Conservation (phyloP, 2,329 filamentous ascomycete species). For the Diaporthe sp. region DNA sequence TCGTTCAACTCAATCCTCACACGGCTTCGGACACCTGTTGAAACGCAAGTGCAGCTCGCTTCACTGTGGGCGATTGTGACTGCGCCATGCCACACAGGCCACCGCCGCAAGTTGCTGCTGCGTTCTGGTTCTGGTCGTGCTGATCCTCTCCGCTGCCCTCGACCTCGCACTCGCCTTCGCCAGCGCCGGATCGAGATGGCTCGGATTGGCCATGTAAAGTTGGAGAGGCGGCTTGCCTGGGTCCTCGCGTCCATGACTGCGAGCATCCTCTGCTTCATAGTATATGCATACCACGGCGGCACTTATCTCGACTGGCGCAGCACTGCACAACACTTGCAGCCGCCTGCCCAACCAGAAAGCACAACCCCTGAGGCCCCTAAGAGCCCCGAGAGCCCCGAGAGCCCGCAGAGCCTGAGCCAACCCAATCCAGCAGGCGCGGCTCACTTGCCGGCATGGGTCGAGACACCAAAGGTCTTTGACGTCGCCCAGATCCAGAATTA, state of each 20-base stretch:
- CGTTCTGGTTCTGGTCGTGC: background rate
- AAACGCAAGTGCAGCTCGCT: background rate
- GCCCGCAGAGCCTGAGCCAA: background rate
- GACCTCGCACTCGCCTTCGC: background rate
- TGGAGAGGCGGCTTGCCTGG: slow-evolving; percentile 28
- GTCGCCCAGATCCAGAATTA: background rate
- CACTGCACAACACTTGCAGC: background rate
- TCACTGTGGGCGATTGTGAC: background rate
- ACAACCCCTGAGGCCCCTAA: background rate
- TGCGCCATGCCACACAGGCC: background rate
- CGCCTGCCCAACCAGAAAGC: background rate
- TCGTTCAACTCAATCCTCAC: background rate
- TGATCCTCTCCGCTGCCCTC: background rate
- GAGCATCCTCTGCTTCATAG: slow-evolving; percentile 17
- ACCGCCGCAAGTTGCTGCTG: background rate
- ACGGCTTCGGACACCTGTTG: slow-evolving; percentile 2
- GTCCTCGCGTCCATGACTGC: slow-evolving; percentile 21
- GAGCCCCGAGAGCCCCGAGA: background rate
- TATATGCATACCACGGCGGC: slow-evolving; percentile 16
- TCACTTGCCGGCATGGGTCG: slow-evolving; percentile 29
- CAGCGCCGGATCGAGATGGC: slow-evolving; percentile 7
- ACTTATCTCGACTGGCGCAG: background rate
- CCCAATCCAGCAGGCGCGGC: background rate
- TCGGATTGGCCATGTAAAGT: slow-evolving; percentile 7
- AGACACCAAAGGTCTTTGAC: slow-evolving; percentile 35